Conservation (phyloP, 306 rosid species). For the Amphicarpaea edgeworthii region DNA sequence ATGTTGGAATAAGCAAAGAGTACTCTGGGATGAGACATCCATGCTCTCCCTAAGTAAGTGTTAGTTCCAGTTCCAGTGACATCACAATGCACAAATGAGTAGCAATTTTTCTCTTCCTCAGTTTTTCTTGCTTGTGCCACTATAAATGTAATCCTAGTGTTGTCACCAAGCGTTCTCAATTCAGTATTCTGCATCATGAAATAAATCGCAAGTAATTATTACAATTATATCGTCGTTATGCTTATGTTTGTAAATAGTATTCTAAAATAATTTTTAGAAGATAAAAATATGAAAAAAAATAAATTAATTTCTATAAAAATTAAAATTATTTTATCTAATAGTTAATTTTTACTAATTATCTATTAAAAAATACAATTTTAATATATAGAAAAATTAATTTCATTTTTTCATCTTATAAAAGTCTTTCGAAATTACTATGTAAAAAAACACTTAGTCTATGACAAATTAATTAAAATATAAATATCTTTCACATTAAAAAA, state of each 20-base stretch:
- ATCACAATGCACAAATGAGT: constrained; percentile 65
- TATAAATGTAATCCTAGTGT: constrained; percentile 42
- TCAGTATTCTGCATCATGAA: constrained; percentile 57
- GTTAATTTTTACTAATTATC: too few species aligned
- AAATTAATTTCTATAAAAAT: too few species aligned
- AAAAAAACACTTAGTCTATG: not conserved
- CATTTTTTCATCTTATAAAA: too few species aligned
- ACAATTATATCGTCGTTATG: too few species aligned
- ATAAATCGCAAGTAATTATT: not conserved
- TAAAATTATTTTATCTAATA: too few species aligned
- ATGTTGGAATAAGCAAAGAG: constrained; percentile 56
- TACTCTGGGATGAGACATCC: constrained; percentile 54
- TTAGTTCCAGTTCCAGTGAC: constrained; percentile 50
- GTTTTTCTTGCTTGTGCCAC: constrained; percentile 62
- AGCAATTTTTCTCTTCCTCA: constrained; percentile 24
- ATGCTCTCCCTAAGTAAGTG: constrained; percentile 65
- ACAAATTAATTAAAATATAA: not conserved
- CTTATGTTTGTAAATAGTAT: too few species aligned
- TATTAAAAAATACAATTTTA: too few species aligned
- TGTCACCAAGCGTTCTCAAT: constrained; percentile 42
- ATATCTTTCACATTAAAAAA: too few species aligned
- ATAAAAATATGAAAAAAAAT: too few species aligned
- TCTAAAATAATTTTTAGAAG: too few species aligned
- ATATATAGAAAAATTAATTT: too few species aligned
- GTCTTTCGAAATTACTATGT: too few species aligned